Evolutionary conservation across 2,329 filamentous ascomycete species (phyloP), one percentile per base, ranked within the genome.

Genomic region (Colletotrichum endophyticum): DNA sequence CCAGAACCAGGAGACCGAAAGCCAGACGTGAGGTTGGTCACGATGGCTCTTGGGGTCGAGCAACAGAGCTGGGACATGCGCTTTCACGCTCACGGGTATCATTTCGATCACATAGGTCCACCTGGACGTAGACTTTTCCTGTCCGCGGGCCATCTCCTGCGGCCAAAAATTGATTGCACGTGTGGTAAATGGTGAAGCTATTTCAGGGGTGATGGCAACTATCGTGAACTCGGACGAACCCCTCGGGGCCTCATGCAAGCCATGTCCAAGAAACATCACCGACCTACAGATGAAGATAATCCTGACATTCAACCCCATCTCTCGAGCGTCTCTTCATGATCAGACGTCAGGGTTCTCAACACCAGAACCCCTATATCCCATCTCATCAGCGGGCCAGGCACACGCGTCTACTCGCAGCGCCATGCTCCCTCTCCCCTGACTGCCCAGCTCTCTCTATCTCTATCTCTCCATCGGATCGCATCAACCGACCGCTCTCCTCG

Each of bases 241-340:
- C 44, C 3, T 53, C 44, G 44, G n/a, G n/a, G 6, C 44, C 0
- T 53, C 44, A 13, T 2, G 11, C n/a, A 7, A 2, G 2, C 4
- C 8, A 3, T n/a, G 11, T 1, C 6, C 4, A 53, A 22, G 6
- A 1, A 22, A 4, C n/a, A n/a, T 53, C 44, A 53, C 44, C 44
- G 44, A 53, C n/a, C n/a, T 53, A 53, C n/a, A 53, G 44, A 53
- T 1, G 44, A 53, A 53, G 44, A 22, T 22, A 22, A 8, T 53
- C 6, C n/a, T 3, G 44, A 53, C n/a, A 12, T 8, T 53, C n/a
- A 13, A 53, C 0, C 1, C 0, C 11, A 4, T 2, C 11, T 16
- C 44, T 22, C 5, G 44, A 22, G 1, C 44, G 3, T 9, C n/a
- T 53, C 44, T 22, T 53, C n/a, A 2, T 53, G 12, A 13, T 5